Evolutionary conservation across 164 flowering plant genomes (phyloP).

Genomic region (Berberis thunbergii): DNA sequence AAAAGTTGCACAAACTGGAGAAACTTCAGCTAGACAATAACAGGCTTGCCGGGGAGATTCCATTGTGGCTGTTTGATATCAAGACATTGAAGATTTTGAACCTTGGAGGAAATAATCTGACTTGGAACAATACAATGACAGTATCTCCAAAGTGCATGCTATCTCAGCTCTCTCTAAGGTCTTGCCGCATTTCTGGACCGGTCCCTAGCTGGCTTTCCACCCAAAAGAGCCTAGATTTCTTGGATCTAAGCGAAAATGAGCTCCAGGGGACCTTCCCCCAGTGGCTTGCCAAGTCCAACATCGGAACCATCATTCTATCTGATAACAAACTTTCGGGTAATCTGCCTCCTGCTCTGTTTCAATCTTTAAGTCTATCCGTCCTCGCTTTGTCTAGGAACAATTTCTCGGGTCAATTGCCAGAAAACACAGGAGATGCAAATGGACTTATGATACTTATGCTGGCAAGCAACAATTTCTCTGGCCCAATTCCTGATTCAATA

Average conservation of each 20-base stretch:
- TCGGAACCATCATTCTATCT: conserved; percentile 27
- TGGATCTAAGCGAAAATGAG: conserved; percentile 42
- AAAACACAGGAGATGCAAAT: conserved; percentile 31
- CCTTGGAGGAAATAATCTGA: conserved; percentile 38
- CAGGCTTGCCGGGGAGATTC: conserved; percentile 32
- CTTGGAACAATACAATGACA: conserved; percentile 27
- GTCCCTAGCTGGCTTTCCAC: conserved; percentile 42
- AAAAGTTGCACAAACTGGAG: conserved; percentile 20
- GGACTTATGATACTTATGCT: conserved; percentile 22
- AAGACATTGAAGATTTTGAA: conserved; percentile 17
- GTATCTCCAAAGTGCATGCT: conserved; percentile 25
- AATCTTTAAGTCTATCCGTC: conserved; percentile 25
- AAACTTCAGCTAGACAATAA: conserved; percentile 28
- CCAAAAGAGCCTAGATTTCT: conserved; percentile 26
- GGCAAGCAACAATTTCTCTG: conserved; percentile 33
- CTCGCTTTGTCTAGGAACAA: conserved; percentile 39
- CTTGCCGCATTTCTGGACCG: conserved; percentile 28
- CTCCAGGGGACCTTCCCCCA: conserved; percentile 29
- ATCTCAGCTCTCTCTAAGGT: conserved; percentile 22
- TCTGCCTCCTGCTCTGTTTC: conserved; percentile 31
- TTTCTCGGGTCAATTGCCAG: conserved; percentile 36
- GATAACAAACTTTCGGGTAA: conserved; percentile 37
- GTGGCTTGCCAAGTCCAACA: conserved; percentile 31
- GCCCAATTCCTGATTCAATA: conserved; percentile 34
- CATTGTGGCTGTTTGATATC: conserved; percentile 34